Percentiles rank a stretch among this genome's conserved stretches.
These are phyloP conservation scores for Metschnikowia shivogae DNA, from an alignment of 805 yeast genomes.

Conservation along the genomic window DNA sequence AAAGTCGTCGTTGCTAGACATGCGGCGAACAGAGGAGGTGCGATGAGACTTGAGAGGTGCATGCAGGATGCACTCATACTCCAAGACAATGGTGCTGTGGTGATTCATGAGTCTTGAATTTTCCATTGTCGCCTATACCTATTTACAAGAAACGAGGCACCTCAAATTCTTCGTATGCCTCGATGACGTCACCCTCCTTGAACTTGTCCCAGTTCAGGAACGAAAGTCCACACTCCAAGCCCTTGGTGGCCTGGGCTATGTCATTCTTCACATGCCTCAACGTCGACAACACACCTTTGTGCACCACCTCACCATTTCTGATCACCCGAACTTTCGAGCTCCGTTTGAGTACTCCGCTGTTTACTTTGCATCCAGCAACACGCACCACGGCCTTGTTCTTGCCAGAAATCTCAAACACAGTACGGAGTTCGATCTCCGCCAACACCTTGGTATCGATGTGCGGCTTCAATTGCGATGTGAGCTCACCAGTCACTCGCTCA, in stretches of 20 bases:
- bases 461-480: slow-evolving; percentile 61
- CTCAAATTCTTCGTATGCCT: slow-evolving; percentile 62
- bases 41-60: background rate
- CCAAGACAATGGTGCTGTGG: too few relatives aligned
- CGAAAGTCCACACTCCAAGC: slow-evolving; percentile 85
- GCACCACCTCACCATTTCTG: slow-evolving; percentile 46
- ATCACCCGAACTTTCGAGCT: slow-evolving; percentile 54
- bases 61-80: too few relatives aligned
- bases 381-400: slow-evolving; percentile 49
- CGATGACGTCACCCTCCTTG: slow-evolving; percentile 70
- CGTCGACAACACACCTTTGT: slow-evolving; percentile 61
- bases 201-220: slow-evolving; percentile 66
- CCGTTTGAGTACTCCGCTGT: slow-evolving; percentile 61
- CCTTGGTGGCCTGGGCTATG: slow-evolving; percentile 71
- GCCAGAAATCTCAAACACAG: slow-evolving; percentile 64
- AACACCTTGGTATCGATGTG: slow-evolving; percentile 59
- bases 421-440: slow-evolving; percentile 67
- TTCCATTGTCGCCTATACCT: background rate
- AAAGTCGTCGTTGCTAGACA: slow-evolving; percentile 44
- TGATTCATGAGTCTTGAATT: too few relatives aligned
- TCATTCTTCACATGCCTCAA: slow-evolving; percentile 82
- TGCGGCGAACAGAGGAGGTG: slow-evolving; percentile 6
- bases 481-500: slow-evolving; percentile 69
- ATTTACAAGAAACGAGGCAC: slow-evolving; percentile 35
- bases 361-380: slow-evolving; percentile 87